Evolutionary conservation across 495 filamentous ascomycete genomes (phyloP), one percentile per base, ranked within the genome.

Genomic region (Pseudoneurospora amorphoporcata): DNA sequence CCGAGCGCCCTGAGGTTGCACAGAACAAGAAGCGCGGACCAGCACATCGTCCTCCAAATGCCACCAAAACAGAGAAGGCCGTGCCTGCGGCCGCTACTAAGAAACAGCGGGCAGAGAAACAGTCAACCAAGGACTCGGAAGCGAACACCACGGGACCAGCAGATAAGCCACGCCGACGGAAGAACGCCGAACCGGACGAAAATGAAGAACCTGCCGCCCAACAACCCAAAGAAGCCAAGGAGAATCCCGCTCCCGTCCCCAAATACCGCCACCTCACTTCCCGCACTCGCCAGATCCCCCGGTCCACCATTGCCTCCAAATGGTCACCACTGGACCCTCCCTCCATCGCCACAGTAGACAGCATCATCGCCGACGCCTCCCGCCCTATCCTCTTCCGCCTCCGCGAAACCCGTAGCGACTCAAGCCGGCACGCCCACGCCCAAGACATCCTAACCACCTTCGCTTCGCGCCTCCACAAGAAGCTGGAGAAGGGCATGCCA

Each of bases 341-440:
- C 16, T 80, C 84, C 61, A 72, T 86, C 68, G 61, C 75, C 19
- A 80, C 79, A 68, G 75, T 85, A 17, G 73, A 81, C n/a, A 43
- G 68, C 23, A 79, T 85, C 69, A 74, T 86, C 17, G 69, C 79
- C n/a, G 78, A 81, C 45, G 77, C 80, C 61, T 77, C 78, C 23
- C 80, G 77, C 5, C 80, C 84, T 2, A 80, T 85, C 12, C 82
- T 86, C 45, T 78, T 77, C 47, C 81, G 81, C 17, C 79, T 85
- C 2, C 76, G 75, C 39, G 77, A 74, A 72, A 65, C 53, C 29
- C 82, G 79, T 69, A 75, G 80, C 41, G 71, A 78, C 39, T 32
- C 53, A 5, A 65, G 53, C 29, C 77, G 79, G 0, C 80, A 82
- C 70, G 74, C 78, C 2, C 80, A 85, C 37, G 81, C 83, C 0